Evolutionary conservation across 1,284 basidiomycete species (phyloP).

Genomic region (Fomitopsis betulina): DNA sequence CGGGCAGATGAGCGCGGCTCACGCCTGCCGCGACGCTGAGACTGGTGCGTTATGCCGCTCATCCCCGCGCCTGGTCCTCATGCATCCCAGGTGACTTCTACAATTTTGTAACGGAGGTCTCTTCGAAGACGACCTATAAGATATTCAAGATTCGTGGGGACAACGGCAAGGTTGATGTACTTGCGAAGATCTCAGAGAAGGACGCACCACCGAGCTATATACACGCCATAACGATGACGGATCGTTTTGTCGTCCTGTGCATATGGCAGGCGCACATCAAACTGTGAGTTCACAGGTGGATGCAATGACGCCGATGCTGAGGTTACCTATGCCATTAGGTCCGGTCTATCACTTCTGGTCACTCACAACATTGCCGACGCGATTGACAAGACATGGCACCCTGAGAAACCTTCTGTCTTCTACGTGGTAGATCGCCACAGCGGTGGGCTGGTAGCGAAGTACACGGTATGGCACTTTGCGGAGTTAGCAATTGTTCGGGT

Average conservation of each 20-base stretch:
- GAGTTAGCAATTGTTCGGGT: no score
- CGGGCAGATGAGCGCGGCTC: slow-evolving; percentile 31
- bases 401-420: slow-evolving; percentile 25
- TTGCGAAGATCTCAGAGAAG: slow-evolving; percentile 27
- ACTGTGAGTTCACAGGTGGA: not conserved
- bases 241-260: slow-evolving; percentile 30
- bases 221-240: slow-evolving; percentile 32
- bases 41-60: slow-evolving; percentile 28
- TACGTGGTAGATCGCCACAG: slow-evolving; percentile 33
- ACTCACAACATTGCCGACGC: slow-evolving; percentile 26
- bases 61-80: not conserved
- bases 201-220: slow-evolving; percentile 34
- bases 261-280: slow-evolving; percentile 30
- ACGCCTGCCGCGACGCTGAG: slow-evolving; percentile 31
- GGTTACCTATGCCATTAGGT: slow-evolving; percentile 6
- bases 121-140: slow-evolving; percentile 22
- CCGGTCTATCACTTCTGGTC: slow-evolving; percentile 19
- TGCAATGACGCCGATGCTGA: not conserved
- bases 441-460: slow-evolving; percentile 30
- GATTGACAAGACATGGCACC: slow-evolving; percentile 27
- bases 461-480: slow-evolving; percentile 16
- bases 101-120: slow-evolving; percentile 30
- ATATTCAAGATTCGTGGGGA: slow-evolving; percentile 29
- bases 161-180: slow-evolving; percentile 26
- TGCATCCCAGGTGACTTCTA: slow-evolving; percentile 25